Base-by-base conservation (phyloP, 352 stramenopile species). In the Phytophthora chlamydospora region DNA sequence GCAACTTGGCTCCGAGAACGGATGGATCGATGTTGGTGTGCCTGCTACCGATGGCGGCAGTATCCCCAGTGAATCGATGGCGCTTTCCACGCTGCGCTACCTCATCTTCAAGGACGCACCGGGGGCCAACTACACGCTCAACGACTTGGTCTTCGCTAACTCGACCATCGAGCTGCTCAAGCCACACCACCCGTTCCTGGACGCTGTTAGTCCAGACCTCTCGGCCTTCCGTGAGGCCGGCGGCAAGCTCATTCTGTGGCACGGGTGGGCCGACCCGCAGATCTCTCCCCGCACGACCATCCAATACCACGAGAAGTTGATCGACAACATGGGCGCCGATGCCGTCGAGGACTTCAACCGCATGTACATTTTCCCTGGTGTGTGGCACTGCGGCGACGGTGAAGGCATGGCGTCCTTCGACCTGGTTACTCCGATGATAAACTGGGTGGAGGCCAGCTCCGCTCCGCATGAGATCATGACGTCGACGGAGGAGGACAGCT, bases 231-330 rank as follows among this genome's bases (percentile, higher is more conserved):
- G 56, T 27, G 34, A 45, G 1, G 62, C 66, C 13, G 71, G 58
- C 0, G 66, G 71, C 12, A 79, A 79, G 40, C 60, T 79, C 32
- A 76, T 79, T 51, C 39, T 79, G 8, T 79, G 66, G 62, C 67
- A 80, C 42, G 63, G 71, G 12, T 76, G 59, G 67, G 47, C 63
- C 8, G 71, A 80, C 41, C 67, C 68, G n/a, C 67, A 80, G 53
- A 80, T 80, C 62, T 71, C 71, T 6, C 71, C 71, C 3, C 63
- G 58, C 45, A 72, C 64, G 12, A 76, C 67, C 8, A 76, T 76
- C 55, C 59, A 66, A 12, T 75, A 73, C 40, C 68, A 80, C 32
- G 71, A 80, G 33, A 69, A 62, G 21, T 42, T 76, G 9, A 40
- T 73, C 29, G 46, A 63, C 11, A 56, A 34, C 1, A 76, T 80